phyloP scores from a whole-genome alignment of 352 stramenopile species.

The Pythium coloratum region DNA sequence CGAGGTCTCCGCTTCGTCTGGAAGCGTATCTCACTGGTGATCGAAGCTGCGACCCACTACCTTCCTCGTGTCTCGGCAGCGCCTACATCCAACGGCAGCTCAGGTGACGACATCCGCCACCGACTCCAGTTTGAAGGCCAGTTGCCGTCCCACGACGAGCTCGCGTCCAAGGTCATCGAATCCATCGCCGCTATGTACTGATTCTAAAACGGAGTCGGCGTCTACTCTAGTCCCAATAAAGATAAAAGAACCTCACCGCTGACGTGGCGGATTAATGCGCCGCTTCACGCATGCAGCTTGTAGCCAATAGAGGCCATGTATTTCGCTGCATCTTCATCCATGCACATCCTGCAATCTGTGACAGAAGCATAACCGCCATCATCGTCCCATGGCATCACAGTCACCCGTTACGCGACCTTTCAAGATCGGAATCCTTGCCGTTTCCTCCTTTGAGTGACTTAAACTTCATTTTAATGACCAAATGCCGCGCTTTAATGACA shows the following conservation, averaged over 20 bases:
- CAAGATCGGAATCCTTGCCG: slow-evolving; percentile 16
- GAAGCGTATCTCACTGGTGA: slow-evolving; percentile 46
- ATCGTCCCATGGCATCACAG: slow-evolving; percentile 32
- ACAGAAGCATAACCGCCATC: slow-evolving; percentile 9
- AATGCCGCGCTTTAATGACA: neutral
- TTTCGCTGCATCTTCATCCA: neutral
- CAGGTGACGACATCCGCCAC: slow-evolving; percentile 23
- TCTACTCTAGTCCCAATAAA: neutral
- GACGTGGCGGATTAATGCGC: neutral
- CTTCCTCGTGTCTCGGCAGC: slow-evolving; percentile 20
- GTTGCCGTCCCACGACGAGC: slow-evolving; percentile 60
- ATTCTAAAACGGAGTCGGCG: neutral
- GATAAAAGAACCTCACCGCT: neutral
- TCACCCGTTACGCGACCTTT: slow-evolving; percentile 25
- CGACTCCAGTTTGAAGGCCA: slow-evolving; percentile 42
- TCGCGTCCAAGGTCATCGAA: slow-evolving; percentile 53
- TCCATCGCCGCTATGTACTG: slow-evolving; percentile 46
- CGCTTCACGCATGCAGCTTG: neutral
- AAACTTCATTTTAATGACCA: neutral
- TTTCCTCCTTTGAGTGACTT: slow-evolving; percentile 6
- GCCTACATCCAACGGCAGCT: slow-evolving; percentile 21
- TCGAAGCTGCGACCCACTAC: slow-evolving; percentile 40
- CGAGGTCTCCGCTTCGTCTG: slow-evolving; percentile 55
- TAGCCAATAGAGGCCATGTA: neutral
- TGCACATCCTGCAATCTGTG: slow-evolving; percentile 5